phyloP scores from a whole-genome alignment of 257 asterid genomes.

The Orobanche coerulescens region DNA sequence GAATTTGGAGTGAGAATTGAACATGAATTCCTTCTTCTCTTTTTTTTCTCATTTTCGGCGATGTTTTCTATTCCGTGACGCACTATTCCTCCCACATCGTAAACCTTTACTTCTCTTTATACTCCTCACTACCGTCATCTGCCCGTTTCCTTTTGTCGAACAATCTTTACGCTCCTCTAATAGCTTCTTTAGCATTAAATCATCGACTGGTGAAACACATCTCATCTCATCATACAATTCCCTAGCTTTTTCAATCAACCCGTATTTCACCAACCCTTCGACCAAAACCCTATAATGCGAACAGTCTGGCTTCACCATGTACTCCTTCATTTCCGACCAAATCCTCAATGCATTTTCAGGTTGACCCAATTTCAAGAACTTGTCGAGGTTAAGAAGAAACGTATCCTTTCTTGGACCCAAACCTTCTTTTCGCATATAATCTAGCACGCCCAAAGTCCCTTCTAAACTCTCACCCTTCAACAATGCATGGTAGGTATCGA shows the following conservation, averaged over 20 bases:
- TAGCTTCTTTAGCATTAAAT: constrained; percentile 54
- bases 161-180: constrained; percentile 27
- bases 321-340: constrained; percentile 55
- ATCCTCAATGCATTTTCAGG: constrained; percentile 54
- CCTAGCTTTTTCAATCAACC: constrained; percentile 49
- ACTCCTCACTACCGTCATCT: constrained; percentile 22
- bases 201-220: constrained; percentile 33
- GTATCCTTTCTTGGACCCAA: constrained; percentile 60
- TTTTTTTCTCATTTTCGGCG: background rate
- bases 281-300: constrained; percentile 47
- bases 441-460: constrained; percentile 48
- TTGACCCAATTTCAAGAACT: constrained; percentile 37
- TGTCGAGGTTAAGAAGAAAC: constrained; percentile 36
- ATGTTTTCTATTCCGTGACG: constrained; percentile 8
- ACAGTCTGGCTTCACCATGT: constrained; percentile 38
- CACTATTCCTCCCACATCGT: constrained; percentile 18
- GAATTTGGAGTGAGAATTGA: too few species aligned
- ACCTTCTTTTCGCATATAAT: constrained; percentile 45
- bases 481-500: constrained; percentile 68
- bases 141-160: constrained; percentile 22
- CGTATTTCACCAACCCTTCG: constrained; percentile 54
- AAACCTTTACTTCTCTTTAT: constrained; percentile 27
- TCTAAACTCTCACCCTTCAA: constrained; percentile 44
- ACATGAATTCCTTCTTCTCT: too few species aligned
- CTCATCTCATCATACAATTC: constrained; percentile 66